Evolutionary conservation across 208 protist species (phyloP).

Genomic region (Crithidia bombi): DNA sequence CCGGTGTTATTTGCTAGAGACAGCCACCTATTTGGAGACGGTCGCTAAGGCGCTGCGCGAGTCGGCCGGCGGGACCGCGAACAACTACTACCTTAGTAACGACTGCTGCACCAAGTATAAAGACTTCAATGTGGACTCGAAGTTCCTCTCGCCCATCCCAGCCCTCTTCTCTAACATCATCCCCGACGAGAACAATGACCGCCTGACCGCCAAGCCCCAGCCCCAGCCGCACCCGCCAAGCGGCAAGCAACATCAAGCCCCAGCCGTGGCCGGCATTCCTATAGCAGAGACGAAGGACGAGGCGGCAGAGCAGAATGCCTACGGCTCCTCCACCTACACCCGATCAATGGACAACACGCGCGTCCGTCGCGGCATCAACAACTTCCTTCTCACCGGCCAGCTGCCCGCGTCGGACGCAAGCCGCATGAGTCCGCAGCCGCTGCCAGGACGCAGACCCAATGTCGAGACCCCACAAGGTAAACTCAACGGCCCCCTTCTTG

Average conservation of each 20-base stretch:
- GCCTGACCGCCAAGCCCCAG: slow-evolving; percentile 29
- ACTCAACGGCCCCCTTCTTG: background rate
- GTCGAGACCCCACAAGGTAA: background rate
- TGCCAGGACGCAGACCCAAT: background rate
- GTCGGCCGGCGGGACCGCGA: slow-evolving; percentile 15
- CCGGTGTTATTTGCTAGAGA: slow-evolving; percentile 39
- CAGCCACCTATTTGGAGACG: slow-evolving; percentile 35
- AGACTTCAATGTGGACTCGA: slow-evolving; percentile 33
- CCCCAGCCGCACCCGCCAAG: slow-evolving; percentile 1
- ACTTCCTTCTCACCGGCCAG: slow-evolving; percentile 26
- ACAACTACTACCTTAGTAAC: slow-evolving; percentile 35
- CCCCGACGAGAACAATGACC: slow-evolving; percentile 13
- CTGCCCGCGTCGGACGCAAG: slow-evolving; percentile 9
- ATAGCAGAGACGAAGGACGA: slow-evolving; percentile 7
- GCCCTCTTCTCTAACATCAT: slow-evolving; percentile 26
- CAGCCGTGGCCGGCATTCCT: slow-evolving; percentile 14
- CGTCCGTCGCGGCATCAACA: slow-evolving; percentile 23
- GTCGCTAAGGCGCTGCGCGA: slow-evolving; percentile 33
- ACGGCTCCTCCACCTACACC: slow-evolving; percentile 16
- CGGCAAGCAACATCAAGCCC: background rate
- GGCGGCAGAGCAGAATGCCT: slow-evolving; percentile 7
- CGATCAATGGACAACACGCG: slow-evolving; percentile 7
- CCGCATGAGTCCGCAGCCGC: slow-evolving; percentile 5
- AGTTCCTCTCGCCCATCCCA: slow-evolving; percentile 12
- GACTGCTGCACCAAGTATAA: slow-evolving; percentile 42